Base-by-base conservation (phyloP, 78 protist species). In the Dictyostelium capitatum region DNA sequence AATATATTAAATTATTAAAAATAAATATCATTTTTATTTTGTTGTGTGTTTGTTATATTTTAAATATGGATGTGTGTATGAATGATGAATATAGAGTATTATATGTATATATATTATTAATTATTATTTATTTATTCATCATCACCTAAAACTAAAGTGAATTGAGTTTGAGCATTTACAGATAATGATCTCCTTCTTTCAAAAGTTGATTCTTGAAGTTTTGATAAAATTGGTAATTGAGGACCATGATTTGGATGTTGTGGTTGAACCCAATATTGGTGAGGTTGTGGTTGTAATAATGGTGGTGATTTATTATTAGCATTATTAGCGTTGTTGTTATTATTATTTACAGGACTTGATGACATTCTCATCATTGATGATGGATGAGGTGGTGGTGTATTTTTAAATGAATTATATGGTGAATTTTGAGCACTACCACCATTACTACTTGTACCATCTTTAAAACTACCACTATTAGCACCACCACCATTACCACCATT, bases 161-260 rank as follows among this genome's bases (percentile, higher is more conserved):
- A 87, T 77, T 87, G 93, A 64, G 93, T 87, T 64, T 83, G 91
- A 14, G 93, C 83, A 77, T 77, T 87, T 12, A 82, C 80, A 6
- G 93, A 87, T 2, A 62, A 46, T 3, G 93, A 77, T 77, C 93
- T 87, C 28, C 93, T 47, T 74, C 93, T 51, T 51, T 87, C 93
- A 32, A 79, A 54, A 1, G 83, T 79, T 30, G 50, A 54, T 30
- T 51, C 83, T 77, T 87, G 93, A 50, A 87, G 78, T 51, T 77
- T 87, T 23, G 73, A 62, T 62, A 80, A 62, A 19, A 87, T 17
- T 32, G 93, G 93, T 46, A 73, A 47, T 28, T 87, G 93, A 32
- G 75, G 75, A 7, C 41, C 51, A 11, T 75, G 74, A 59, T 85
- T 79, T 23, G 92, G 92, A 59, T 56, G 78, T 59, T 85, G 92